phyloP scores from a whole-genome alignment of 257 asterid species.

The Marsdenia floribunda region DNA sequence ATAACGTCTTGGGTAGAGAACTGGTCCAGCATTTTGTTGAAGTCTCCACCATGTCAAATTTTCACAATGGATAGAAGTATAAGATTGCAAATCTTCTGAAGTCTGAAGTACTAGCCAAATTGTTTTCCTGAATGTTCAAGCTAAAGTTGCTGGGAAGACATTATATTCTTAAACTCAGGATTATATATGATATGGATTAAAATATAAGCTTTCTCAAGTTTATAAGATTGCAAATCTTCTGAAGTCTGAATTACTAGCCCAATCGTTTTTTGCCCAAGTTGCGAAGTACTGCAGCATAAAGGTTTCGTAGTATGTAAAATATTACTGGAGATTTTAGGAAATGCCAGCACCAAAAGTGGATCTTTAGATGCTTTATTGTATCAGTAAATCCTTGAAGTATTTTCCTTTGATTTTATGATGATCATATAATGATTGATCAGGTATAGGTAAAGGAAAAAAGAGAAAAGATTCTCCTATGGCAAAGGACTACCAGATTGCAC shows the following conservation, averaged over 20 bases:
- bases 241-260: neutral
- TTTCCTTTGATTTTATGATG: neutral
- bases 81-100: neutral
- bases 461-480: slow-evolving; percentile 51
- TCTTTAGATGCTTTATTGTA: neutral
- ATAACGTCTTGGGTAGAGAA: neutral
- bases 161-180: neutral
- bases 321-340: neutral
- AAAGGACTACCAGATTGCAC: slow-evolving; percentile 66
- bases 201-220: neutral
- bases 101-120: no score
- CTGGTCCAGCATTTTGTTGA: neutral
- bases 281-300: neutral
- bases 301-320: neutral
- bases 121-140: neutral
- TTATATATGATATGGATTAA: neutral
- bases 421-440: slow-evolving; percentile 37
- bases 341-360: neutral
- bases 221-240: neutral
- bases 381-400: neutral
- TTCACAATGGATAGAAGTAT: neutral
- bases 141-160: neutral
- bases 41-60: neutral
- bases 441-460: slow-evolving; percentile 67
- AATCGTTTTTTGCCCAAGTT: neutral